Evolutionary conservation across 257 asterid genomes (phyloP).

Genomic region (Sherardia arvensis): DNA sequence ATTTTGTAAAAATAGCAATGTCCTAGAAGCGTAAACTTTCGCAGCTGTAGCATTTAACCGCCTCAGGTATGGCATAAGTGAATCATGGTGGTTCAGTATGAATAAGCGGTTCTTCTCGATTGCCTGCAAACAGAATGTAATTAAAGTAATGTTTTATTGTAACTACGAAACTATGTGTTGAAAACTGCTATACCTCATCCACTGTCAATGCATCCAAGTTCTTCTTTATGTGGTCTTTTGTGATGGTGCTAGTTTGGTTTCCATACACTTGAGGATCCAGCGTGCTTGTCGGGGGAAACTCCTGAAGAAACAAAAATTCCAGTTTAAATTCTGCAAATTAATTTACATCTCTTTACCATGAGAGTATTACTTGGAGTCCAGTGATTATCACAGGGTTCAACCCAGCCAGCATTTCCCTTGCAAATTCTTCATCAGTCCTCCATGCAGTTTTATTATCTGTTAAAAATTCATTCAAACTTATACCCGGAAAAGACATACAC

Average conservation of each 20-base stretch:
- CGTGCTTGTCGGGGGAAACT: slow-evolving; percentile 60
- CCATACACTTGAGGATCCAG: slow-evolving; percentile 50
- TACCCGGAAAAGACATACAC: neutral
- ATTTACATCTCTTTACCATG: neutral
- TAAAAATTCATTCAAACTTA: slow-evolving; percentile 2
- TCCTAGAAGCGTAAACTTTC: slow-evolving; percentile 62
- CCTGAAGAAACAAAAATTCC: slow-evolving; percentile 25
- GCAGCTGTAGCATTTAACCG: slow-evolving; percentile 45
- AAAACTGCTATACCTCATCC: slow-evolving; percentile 31
- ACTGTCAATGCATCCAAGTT: slow-evolving; percentile 43
- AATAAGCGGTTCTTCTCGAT: slow-evolving; percentile 35
- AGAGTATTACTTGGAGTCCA: slow-evolving; percentile 48
- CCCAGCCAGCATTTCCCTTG: slow-evolving; percentile 78
- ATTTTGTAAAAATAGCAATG: slow-evolving; percentile 45
- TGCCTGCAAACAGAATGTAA: slow-evolving; percentile 27
- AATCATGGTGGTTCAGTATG: slow-evolving; percentile 65
- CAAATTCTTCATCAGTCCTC: slow-evolving; percentile 75
- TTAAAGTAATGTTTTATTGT: too few relatives aligned
- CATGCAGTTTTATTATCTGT: slow-evolving; percentile 57
- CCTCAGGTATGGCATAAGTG: slow-evolving; percentile 54
- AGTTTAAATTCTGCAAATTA: neutral
- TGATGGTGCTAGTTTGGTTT: slow-evolving; percentile 47
- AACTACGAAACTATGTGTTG: neutral
- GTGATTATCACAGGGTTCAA: slow-evolving; percentile 54
- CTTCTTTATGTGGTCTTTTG: slow-evolving; percentile 35